Evolutionary conservation across 352 stramenopile genomes (phyloP).

Genomic region (Phytophthora megakarya): DNA sequence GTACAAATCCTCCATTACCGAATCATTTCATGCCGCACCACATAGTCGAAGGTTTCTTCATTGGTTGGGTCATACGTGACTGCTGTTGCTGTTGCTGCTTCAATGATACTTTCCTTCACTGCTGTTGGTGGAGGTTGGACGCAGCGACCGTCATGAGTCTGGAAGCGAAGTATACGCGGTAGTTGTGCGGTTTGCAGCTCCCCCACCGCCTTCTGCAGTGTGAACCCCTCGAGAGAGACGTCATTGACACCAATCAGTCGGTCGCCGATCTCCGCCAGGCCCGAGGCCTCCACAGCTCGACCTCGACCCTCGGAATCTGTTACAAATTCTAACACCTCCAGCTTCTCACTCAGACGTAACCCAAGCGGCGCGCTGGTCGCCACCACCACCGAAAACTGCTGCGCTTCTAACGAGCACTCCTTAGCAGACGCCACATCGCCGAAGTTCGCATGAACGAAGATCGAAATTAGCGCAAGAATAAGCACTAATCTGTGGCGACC

Average conservation of each 20-base stretch:
- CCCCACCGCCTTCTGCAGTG: conserved; percentile 46
- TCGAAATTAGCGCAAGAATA: conserved; percentile 8
- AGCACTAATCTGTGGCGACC: not conserved
- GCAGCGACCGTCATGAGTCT: conserved; percentile 58
- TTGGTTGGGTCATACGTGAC: conserved; percentile 15
- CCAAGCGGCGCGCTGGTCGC: conserved; percentile 51
- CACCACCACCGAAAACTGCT: conserved; percentile 59
- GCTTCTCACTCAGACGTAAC: conserved; percentile 59
- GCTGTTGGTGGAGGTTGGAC: conserved; percentile 12
- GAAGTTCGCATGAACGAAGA: conserved; percentile 4
- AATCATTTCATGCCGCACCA: conserved; percentile 34
- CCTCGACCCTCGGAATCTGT: conserved; percentile 55
- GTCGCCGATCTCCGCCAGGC: conserved; percentile 73
- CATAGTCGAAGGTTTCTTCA: conserved; percentile 49
- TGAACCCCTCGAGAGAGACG: conserved; percentile 37
- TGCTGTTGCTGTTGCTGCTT: conserved; percentile 18
- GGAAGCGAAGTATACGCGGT: conserved; percentile 64
- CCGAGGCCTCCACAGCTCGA: conserved; percentile 62
- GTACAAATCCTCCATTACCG: not conserved
- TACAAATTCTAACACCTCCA: conserved; percentile 73
- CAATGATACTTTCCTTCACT: conserved; percentile 27
- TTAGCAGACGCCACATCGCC: not conserved
- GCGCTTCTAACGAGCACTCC: conserved; percentile 23
- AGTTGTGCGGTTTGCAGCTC: conserved; percentile 43
- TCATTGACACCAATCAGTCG: conserved; percentile 63